These are phyloP conservation scores for Solanum sitiens DNA, from an alignment of 257 asterid species.

Conservation along the genomic window DNA sequence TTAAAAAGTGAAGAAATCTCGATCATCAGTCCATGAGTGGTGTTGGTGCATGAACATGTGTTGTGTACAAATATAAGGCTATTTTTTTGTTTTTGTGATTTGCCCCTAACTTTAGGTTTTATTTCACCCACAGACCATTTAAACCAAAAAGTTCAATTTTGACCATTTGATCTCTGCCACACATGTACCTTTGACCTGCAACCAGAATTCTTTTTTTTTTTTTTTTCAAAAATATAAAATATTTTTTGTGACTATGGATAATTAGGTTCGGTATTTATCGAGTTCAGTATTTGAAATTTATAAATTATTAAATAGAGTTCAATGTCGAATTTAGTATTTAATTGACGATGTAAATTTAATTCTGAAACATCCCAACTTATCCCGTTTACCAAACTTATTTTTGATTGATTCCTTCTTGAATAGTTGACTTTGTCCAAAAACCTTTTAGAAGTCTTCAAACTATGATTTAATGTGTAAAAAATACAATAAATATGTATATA, in stretches of 20 bases:
- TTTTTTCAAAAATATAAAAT: no score
- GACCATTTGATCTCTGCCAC: constrained; percentile 25
- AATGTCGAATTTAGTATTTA: no score
- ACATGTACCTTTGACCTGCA: not conserved
- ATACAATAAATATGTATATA: not conserved
- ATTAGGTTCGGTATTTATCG: not conserved
- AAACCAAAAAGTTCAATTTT: constrained; percentile 55
- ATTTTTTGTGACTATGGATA: not conserved
- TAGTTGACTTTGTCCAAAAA: not conserved
- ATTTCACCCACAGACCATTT: not conserved
- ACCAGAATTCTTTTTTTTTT: not conserved
- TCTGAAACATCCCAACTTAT: not conserved
- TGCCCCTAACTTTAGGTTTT: not conserved
- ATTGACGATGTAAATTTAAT: not conserved
- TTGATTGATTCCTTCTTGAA: not conserved
- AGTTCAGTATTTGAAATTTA: not conserved
- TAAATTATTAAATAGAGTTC: no score
- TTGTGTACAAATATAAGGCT: not conserved
- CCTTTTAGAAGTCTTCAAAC: not conserved
- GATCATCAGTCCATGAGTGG: not conserved
- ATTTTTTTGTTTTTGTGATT: not conserved
- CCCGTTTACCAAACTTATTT: not conserved
- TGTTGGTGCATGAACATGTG: not conserved
- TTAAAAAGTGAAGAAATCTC: not conserved
- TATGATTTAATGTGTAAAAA: not conserved